These are phyloP conservation scores for Calocybe cyanea DNA, from an alignment of 768 basidiomycete genomes.

Conservation along the genomic window DNA sequence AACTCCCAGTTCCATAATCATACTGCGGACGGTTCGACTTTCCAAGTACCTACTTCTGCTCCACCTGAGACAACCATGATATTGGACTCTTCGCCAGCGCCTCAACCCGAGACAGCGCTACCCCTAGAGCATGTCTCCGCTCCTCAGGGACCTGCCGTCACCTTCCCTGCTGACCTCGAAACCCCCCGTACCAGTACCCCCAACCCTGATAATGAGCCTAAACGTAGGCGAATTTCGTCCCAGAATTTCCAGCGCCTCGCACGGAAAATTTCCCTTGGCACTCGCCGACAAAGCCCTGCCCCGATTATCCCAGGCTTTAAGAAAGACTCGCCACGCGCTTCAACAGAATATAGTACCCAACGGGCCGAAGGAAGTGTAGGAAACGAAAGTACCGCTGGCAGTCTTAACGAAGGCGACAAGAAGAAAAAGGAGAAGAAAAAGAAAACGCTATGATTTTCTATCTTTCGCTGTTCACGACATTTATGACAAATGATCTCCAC, in stretches of 20 bases:
- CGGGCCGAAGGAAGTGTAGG: slow-evolving; percentile 39
- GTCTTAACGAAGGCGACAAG: slow-evolving; percentile 46
- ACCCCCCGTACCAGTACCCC: slow-evolving; percentile 70
- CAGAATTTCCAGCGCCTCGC: slow-evolving; percentile 86
- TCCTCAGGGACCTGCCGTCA: slow-evolving; percentile 44
- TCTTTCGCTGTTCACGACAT: slow-evolving; percentile 22
- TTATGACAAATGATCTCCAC: slow-evolving; percentile 18
- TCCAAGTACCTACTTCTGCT: slow-evolving; percentile 11
- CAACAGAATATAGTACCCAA: slow-evolving; percentile 40
- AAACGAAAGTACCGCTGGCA: slow-evolving; percentile 54
- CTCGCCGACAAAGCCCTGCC: slow-evolving; percentile 53
- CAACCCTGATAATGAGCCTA: slow-evolving; percentile 69
- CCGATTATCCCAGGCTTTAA: slow-evolving; percentile 50
- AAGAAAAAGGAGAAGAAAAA: slow-evolving; percentile 57
- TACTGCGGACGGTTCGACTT: slow-evolving; percentile 13
- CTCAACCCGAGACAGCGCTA: slow-evolving; percentile 4
- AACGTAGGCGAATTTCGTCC: slow-evolving; percentile 76
- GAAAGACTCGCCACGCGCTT: slow-evolving; percentile 43
- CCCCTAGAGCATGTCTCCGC: slow-evolving; percentile 17
- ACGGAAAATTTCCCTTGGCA: slow-evolving; percentile 63
- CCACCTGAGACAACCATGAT: slow-evolving; percentile 14
- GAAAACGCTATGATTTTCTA: slow-evolving; percentile 26
- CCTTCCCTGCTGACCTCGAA: slow-evolving; percentile 57
- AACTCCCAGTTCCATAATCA: slow-evolving; percentile 16
- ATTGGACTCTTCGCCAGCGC: slow-evolving; percentile 32